Evolutionary conservation across 179 eudicot genomes (phyloP), one percentile per base, ranked within the genome.

Genomic region (Silene vulgaris): DNA sequence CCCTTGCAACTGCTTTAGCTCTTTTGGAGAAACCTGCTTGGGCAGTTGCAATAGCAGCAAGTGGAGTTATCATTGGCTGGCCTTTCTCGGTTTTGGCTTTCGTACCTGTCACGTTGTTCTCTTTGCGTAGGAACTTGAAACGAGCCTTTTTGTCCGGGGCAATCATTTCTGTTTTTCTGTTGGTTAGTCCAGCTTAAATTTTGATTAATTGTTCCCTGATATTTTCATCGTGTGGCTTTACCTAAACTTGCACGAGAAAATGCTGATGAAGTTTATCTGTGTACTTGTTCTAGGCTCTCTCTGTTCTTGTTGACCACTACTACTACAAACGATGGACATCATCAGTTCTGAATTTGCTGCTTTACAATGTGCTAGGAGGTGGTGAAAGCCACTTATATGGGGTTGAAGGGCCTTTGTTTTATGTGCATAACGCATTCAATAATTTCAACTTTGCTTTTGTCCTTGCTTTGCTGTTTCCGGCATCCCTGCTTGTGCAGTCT

Each of bases 341-440:
- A 13, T 95, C 99, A 67, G 86, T 92, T 80, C 73, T 95, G 77
- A 95, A 92, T 87, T 80, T 95, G 78, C 32, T 92, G 88, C 21
- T 85, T 37, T 95, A 95, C 84, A 95, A 95, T 77, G 97, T 95
- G 45, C 69, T 88, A 65, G 95, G 99, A 67, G 99, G 99, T 80
- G 99, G 97, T 85, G 95, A 90, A 84, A 95, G 99, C 84, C 97
- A 92, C 81, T 86, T 92, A 80, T 95, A 95, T 84, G 99, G 99
- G 59, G 85, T 87, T 79, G 99, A 95, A 83, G 97, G 97, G 60
- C 91, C 95, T 50, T 69, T 86, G 66, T 95, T 74, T 87, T 95
- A 92, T 81, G 77, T 95, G 83, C 87, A 75, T 80, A 95, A 95
- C 84, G 99, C 90, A 29, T 92, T 92, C 76, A 95, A 92, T 82